Evolutionary conservation across 139 green algal species (phyloP).

Genomic region (Ulvella scutata): DNA sequence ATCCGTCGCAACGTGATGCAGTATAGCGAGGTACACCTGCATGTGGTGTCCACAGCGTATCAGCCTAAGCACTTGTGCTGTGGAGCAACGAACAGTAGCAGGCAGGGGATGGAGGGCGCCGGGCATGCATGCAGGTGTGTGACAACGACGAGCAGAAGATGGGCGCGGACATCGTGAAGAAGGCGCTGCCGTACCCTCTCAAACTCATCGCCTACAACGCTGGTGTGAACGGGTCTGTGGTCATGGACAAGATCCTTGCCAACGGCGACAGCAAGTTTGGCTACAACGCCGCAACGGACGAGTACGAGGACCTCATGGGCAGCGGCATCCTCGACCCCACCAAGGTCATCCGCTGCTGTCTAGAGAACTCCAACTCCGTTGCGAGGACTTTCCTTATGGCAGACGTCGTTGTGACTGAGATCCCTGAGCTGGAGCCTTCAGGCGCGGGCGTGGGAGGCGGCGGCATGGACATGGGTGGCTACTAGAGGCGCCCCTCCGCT

Average conservation of each 20-base stretch:
- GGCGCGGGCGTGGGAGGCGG: slow-evolving; percentile 7
- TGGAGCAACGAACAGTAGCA: too few relatives aligned
- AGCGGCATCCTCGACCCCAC: slow-evolving; percentile 97
- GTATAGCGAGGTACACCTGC: too few relatives aligned
- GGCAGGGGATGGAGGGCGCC: too few relatives aligned
- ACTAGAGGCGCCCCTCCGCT: slow-evolving; percentile 25
- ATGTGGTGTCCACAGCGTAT: too few relatives aligned
- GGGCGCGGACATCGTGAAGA: slow-evolving; percentile 92
- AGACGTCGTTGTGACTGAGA: slow-evolving; percentile 80
- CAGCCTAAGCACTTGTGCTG: too few relatives aligned
- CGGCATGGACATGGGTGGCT: slow-evolving; percentile 42
- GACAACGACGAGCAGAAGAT: slow-evolving; percentile 89
- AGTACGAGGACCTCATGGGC: slow-evolving; percentile 88
- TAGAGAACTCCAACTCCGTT: slow-evolving; percentile 93
- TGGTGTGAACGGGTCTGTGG: slow-evolving; percentile 89
- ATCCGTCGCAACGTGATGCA: too few relatives aligned
- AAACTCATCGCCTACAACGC: slow-evolving; percentile 95
- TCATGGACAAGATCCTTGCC: slow-evolving; percentile 71
- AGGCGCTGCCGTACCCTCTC: slow-evolving; percentile 79
- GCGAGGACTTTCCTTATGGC: slow-evolving; percentile 94
- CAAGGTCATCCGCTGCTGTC: slow-evolving; percentile 87
- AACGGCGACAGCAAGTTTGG: slow-evolving; percentile 30
- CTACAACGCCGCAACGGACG: slow-evolving; percentile 85
- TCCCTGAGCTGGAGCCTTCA: slow-evolving; percentile 52
- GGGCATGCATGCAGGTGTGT: neutral